Evolutionary conservation across 1,284 basidiomycete species (phyloP).

Genomic region (Boletus sp.): DNA sequence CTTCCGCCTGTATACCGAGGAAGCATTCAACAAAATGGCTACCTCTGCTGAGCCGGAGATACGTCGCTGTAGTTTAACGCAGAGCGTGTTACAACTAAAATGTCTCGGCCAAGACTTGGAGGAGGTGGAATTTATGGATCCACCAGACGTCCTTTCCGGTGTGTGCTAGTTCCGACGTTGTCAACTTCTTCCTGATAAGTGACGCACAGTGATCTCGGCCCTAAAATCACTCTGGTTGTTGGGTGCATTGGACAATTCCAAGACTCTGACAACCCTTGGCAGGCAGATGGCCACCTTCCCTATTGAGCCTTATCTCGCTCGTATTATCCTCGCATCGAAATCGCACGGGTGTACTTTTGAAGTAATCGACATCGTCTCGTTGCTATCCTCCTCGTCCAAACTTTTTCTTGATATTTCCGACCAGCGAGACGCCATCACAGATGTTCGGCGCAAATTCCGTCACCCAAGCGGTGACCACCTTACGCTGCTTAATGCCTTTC

Average conservation of each 20-base stretch:
- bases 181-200: background rate
- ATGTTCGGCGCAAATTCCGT: slow-evolving; percentile 73
- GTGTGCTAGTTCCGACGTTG: slow-evolving; percentile 27
- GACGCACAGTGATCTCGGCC: slow-evolving; percentile 58
- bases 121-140: slow-evolving; percentile 81
- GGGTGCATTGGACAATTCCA: slow-evolving; percentile 65
- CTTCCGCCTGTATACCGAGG: slow-evolving; percentile 86
- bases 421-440: slow-evolving; percentile 66
- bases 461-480: slow-evolving; percentile 88
- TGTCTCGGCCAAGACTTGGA: slow-evolving; percentile 79
- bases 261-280: slow-evolving; percentile 66
- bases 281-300: slow-evolving; percentile 80
- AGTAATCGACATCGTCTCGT: slow-evolving; percentile 74
- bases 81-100: slow-evolving; percentile 80
- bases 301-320: slow-evolving; percentile 78
- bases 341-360: slow-evolving; percentile 68
- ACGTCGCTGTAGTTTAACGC: slow-evolving; percentile 77
- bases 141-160: slow-evolving; percentile 71
- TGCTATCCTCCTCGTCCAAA: slow-evolving; percentile 73
- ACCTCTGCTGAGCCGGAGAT: slow-evolving; percentile 83
- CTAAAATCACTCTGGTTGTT: slow-evolving; percentile 74
- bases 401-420: slow-evolving; percentile 71
- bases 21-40: slow-evolving; percentile 63
- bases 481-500: slow-evolving; percentile 80
- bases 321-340: slow-evolving; percentile 72